phyloP scores from a whole-genome alignment of 2,329 filamentous ascomycete genomes.

The Diaporthe vexans region DNA sequence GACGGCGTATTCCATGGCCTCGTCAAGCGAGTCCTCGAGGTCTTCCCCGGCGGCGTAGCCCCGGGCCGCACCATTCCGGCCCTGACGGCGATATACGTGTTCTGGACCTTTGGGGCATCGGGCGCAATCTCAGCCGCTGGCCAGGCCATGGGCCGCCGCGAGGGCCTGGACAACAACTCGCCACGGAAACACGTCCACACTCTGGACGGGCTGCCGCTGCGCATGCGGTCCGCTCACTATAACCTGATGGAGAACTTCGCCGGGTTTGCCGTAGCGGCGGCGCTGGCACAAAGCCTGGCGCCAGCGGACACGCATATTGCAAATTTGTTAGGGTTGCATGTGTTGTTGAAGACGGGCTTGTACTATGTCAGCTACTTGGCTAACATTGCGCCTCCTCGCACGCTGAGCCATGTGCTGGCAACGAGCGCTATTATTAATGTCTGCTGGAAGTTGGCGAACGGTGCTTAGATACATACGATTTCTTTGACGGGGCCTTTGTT shows the following conservation, averaged over 20 bases:
- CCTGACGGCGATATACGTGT: conserved; percentile 34
- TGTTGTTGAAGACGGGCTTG: conserved; percentile 33
- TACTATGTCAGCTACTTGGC: conserved; percentile 31
- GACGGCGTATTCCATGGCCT: conserved; percentile 30
- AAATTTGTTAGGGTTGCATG: conserved; percentile 36
- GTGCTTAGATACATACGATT: not conserved
- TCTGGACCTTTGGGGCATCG: conserved; percentile 31
- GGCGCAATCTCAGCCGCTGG: conserved; percentile 33
- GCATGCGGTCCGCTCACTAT: conserved; percentile 37
- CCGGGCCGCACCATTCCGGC: conserved; percentile 35
- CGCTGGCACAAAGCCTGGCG: conserved; percentile 34
- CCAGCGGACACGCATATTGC: conserved; percentile 29
- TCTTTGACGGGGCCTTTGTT: not conserved
- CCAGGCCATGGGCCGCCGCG: conserved; percentile 34
- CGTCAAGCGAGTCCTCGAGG: conserved; percentile 16
- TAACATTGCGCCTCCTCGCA: conserved; percentile 20
- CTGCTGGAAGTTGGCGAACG: conserved; percentile 30
- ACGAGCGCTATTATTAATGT: conserved; percentile 33
- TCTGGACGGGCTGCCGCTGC: conserved; percentile 33
- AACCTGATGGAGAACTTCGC: conserved; percentile 38
- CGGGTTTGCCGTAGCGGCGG: conserved; percentile 32
- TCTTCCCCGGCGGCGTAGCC: conserved; percentile 32
- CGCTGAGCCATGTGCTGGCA: conserved; percentile 32
- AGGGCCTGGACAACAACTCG: conserved; percentile 27
- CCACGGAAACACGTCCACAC: conserved; percentile 31